Percentiles rank a stretch among this genome's conserved stretches.
Conservation (phyloP, 139 green algal species). For the Picochlorum costavermella region DNA sequence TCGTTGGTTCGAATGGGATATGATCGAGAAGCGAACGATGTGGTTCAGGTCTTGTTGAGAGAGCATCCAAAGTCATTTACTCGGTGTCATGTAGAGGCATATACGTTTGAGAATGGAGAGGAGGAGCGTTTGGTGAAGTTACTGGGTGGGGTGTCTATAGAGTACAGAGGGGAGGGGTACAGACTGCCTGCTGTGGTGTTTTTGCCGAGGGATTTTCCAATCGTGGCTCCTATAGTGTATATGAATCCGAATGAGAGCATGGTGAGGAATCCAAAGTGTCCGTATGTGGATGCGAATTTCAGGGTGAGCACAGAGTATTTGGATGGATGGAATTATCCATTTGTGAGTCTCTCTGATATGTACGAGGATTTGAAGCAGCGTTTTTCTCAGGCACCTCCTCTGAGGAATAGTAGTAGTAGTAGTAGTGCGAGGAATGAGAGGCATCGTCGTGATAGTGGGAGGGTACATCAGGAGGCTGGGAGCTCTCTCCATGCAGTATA, state of each 20-base stretch:
- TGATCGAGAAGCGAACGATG: not conserved
- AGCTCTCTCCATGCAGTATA: not conserved
- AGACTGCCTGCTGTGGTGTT: conserved; percentile 2
- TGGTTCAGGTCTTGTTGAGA: not conserved
- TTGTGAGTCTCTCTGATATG: not conserved
- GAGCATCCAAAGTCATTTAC: not conserved
- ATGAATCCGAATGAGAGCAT: conserved; percentile 2
- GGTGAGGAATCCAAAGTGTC: not conserved
- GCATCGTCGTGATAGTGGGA: not conserved
- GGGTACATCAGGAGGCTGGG: not conserved
- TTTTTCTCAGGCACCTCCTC: not conserved
- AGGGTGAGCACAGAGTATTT: not conserved
- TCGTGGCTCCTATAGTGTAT: conserved; percentile 1
- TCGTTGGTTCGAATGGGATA: not conserved
- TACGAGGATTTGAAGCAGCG: not conserved
- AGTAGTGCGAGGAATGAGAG: too few relatives aligned
- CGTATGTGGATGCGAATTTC: not conserved
- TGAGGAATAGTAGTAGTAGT: not conserved
- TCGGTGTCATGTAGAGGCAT: not conserved
- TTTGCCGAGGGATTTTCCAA: conserved; percentile 3
- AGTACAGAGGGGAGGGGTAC: not conserved
- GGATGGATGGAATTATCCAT: not conserved
- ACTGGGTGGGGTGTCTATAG: not conserved
- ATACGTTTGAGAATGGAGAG: not conserved
- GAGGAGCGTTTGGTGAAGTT: conserved; percentile 6